These are phyloP conservation scores for Tuctoria greenei DNA, from an alignment of 176 grass and related monocot species.

Conservation along the genomic window DNA sequence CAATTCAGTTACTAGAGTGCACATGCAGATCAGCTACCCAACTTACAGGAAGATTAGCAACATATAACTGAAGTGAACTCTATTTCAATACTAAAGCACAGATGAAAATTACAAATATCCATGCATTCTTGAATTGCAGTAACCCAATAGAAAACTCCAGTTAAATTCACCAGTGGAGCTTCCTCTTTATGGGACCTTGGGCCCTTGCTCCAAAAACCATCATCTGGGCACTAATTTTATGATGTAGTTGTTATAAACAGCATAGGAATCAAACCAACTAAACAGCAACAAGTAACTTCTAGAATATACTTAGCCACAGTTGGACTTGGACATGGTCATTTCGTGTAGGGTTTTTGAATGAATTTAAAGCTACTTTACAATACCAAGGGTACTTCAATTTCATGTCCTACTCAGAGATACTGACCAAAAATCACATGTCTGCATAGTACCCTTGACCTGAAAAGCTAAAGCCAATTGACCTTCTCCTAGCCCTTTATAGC, in stretches of 20 bases:
- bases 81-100: constrained; percentile 9
- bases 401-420: constrained; percentile 22
- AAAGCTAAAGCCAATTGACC: not conserved
- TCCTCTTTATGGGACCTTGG: not conserved
- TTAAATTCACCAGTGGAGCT: not conserved
- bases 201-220: not conserved
- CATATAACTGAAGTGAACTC: not conserved
- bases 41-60: not conserved
- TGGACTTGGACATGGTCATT: not conserved
- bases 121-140: not conserved
- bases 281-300: constrained; percentile 4
- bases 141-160: not conserved
- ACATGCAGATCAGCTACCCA: not conserved
- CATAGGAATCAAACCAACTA: constrained; percentile 13
- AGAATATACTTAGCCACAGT: not conserved
- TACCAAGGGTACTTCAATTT: constrained; percentile 26
- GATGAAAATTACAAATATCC: constrained; percentile 2
- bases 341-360: constrained; percentile 23
- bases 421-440: constrained; percentile 22
- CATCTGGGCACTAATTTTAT: not conserved
- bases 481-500: not conserved
- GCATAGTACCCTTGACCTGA: not conserved
- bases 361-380: constrained; percentile 30
- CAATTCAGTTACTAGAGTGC: not conserved
- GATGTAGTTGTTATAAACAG: constrained; percentile 10